phyloP scores from a whole-genome alignment of 2,329 filamentous ascomycete species.

The Hypoxylon sp. region DNA sequence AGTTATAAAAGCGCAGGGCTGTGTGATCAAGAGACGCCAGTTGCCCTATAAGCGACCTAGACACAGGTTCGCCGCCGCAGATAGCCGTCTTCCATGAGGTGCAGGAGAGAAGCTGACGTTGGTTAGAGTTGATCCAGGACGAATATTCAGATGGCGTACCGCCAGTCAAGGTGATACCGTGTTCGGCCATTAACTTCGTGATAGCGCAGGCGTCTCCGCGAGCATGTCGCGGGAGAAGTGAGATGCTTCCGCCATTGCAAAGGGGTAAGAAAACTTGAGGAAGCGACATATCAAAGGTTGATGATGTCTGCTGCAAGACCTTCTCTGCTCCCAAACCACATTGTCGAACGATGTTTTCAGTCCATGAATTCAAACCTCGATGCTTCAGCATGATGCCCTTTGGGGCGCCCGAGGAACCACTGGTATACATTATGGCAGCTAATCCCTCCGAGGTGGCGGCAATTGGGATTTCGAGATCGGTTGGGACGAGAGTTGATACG shows the following conservation, averaged over 20 bases:
- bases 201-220: conserved; percentile 47
- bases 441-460: background rate
- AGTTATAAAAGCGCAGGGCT: conserved; percentile 41
- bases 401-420: conserved; percentile 39
- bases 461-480: background rate
- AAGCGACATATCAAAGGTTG: too few relatives aligned
- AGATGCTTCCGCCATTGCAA: too few relatives aligned
- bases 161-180: conserved; percentile 46
- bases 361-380: background rate
- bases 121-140: too few relatives aligned
- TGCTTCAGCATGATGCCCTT: conserved; percentile 47
- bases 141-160: conserved; percentile 50
- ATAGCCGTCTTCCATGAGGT: conserved; percentile 44
- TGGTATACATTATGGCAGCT: conserved; percentile 37
- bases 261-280: too few relatives aligned
- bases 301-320: conserved; percentile 49
- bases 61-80: conserved; percentile 44
- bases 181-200: conserved; percentile 41
- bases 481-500: background rate
- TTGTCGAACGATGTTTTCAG: too few relatives aligned
- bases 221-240: conserved; percentile 39
- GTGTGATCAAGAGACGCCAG: conserved; percentile 11
- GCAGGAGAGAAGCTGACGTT: too few relatives aligned
- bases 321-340: conserved; percentile 22
- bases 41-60: background rate